phyloP scores from a whole-genome alignment of 2,329 filamentous ascomycete species.

The Fusarium circinatum region DNA sequence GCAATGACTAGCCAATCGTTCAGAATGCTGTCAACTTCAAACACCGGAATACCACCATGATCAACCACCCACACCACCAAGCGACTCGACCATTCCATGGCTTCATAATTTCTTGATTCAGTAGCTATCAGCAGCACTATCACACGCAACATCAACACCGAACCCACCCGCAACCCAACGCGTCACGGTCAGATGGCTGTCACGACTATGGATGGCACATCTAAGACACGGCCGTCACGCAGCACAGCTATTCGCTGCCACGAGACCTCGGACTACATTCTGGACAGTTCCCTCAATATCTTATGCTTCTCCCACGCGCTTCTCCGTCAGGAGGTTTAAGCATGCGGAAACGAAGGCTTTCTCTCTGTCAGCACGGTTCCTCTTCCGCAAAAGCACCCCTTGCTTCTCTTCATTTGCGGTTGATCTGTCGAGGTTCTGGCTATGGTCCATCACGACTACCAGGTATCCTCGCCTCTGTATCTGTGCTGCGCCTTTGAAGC shows the following conservation, averaged over 20 bases:
- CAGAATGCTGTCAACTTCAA: constrained; percentile 8
- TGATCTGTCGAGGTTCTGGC: constrained; percentile 25
- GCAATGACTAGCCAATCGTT: constrained; percentile 15
- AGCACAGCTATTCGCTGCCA: constrained; percentile 35
- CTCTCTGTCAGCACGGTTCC: neutral
- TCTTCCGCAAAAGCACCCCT: neutral
- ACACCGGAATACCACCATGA: constrained; percentile 22
- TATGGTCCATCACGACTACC: constrained; percentile 29
- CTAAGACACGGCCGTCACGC: constrained; percentile 44
- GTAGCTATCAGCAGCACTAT: constrained; percentile 20
- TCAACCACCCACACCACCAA: constrained; percentile 34
- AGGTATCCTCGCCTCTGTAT: constrained; percentile 28
- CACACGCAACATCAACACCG: constrained; percentile 26
- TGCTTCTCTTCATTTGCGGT: constrained; percentile 7
- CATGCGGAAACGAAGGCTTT: constrained; percentile 22
- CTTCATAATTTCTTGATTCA: constrained; percentile 31
- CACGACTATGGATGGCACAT: constrained; percentile 33
- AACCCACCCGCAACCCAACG: constrained; percentile 26
- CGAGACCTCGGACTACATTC: constrained; percentile 39
- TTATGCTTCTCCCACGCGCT: constrained; percentile 35
- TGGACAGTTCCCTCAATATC: constrained; percentile 22
- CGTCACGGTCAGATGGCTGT: constrained; percentile 28
- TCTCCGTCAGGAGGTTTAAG: constrained; percentile 34
- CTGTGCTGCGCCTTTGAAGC: constrained; percentile 34
- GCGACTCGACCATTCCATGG: constrained; percentile 36